Base-by-base conservation (phyloP, 2,329 filamentous ascomycete genomes). In the Plenodomus lindquistii region DNA sequence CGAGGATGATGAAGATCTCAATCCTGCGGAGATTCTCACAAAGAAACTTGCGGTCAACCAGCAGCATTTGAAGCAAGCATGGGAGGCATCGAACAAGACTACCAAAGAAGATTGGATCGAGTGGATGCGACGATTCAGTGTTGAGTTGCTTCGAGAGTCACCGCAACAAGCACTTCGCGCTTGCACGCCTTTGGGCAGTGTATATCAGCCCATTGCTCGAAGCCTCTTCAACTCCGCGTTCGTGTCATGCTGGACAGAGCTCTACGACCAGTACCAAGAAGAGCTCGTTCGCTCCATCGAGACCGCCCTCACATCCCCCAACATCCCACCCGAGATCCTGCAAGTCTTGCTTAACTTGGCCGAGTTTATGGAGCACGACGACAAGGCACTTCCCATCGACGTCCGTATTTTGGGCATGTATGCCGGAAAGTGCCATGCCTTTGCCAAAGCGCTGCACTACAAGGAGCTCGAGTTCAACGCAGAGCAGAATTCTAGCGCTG, bases 311-410 rank as follows among this genome's bases (percentile, higher is more conserved):
- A 94, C 91, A 45, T 97, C 93, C 3, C 88, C 93, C 43, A 93
- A 97, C 61, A 95, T 99, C 11, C 93, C 94, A 0, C 94, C 95
- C 0, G 95, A 99, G 71, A 87, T 99, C 57, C 79, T 99, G 8
- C 93, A 96, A 52, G 87, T 97, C 41, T 79, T 99, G 21, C 84
- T 99, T 40, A 99, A 99, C 66, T 81, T 99, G 42, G 94, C 94
- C 18, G 94, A 99, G 70, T 99, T 99, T 72, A 99, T 99, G 94
- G 94, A 99, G 70, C 94, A 99, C 66, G 95, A 99, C 63, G 94
- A 99, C 71, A 99, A 99, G 73, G 93, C 95, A 13, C 78, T 99
- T 43, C 94, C 94, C 1, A 99, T 99, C 54, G 95, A 99, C 67
- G 97, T 99, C 56, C 82, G 94, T 40, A 91, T 94, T 9, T 81